Evolutionary conservation across 1,284 basidiomycete genomes (phyloP), one percentile per base, ranked within the genome.

Genomic region (Omphalotus olearius): DNA sequence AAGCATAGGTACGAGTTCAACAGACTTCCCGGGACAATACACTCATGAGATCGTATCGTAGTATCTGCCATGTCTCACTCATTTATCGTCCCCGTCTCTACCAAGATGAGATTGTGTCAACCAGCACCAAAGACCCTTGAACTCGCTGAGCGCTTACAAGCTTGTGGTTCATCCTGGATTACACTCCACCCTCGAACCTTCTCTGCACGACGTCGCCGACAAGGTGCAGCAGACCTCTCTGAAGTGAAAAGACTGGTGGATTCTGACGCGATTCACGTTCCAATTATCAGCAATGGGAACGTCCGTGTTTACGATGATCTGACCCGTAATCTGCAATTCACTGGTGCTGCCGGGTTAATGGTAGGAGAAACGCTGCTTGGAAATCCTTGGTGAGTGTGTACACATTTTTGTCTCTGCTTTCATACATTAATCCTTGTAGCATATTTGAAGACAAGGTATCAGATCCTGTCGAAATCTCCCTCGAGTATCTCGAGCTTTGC

Each of bases 251-350:
- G 64, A 28, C 70, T 89, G 20, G 82, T 80, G 59, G 67, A 76
- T 1, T 63, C 64, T 7, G 45, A 46, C 3, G 43, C 16, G 16
- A 61, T 83, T 10, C 56, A 61, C 7, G 67, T 88, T 1, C 83
- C 80, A 4, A 77, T 90, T 44, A 67, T 91, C 47, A 85, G 82
- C 66, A 91, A 91, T 60, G 88, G 88, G 13, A 91, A 91, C 59
- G 88, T 91, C 11, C 74, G 78, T 16, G 67, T 64, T 11, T 82
- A 75, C 67, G 64, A 66, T 30, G 83, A 91, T 62, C 63, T 90
- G 9, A 63, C 65, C 53, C 59, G 62, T 26, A 89, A 89, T 60
- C 61, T 76, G 45, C 60, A 64, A 6, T 66, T 67, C 41, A 88
- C 88, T 1, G 70, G 75, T n/a, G 85, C 85, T 39, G 80, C 86